Evolutionary conservation across 2,329 filamentous ascomycete genomes (phyloP).

Genomic region (Penicillium palitans): DNA sequence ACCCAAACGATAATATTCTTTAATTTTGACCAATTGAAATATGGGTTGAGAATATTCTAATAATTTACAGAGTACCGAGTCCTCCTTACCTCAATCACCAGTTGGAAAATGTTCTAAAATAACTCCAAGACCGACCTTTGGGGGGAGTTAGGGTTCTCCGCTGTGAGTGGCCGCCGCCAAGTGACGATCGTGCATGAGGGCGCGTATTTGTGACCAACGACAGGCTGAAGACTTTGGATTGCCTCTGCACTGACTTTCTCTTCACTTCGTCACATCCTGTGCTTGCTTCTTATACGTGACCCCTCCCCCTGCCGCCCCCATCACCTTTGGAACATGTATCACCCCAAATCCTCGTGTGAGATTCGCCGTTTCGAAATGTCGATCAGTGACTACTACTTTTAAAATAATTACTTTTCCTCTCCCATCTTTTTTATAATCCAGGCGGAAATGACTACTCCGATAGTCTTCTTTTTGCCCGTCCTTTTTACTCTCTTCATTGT

Average conservation of each 20-base stretch:
- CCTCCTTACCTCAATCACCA: not conserved
- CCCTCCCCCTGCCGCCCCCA: constrained; percentile 19
- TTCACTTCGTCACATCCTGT: constrained; percentile 34
- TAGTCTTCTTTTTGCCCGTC: constrained; percentile 53
- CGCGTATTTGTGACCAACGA: constrained; percentile 33
- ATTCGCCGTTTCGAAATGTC: constrained; percentile 28
- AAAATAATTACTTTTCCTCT: constrained; percentile 8
- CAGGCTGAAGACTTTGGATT: constrained; percentile 10
- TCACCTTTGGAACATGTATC: constrained; percentile 26
- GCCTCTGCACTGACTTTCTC: constrained; percentile 5
- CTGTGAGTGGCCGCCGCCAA: constrained; percentile 23
- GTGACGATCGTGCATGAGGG: constrained; percentile 29
- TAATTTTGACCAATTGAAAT: not conserved
- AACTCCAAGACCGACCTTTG: not conserved
- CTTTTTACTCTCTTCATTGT: constrained; percentile 56
- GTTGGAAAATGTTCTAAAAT: not conserved
- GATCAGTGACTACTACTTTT: constrained; percentile 24
- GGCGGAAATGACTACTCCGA: constrained; percentile 22
- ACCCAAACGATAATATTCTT: not conserved
- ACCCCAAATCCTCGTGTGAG: constrained; percentile 23
- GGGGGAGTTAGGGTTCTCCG: not conserved
- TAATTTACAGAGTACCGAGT: not conserved
- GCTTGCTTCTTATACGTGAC: constrained; percentile 22
- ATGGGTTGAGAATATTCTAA: not conserved
- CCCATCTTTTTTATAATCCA: constrained; percentile 14